Conservation (phyloP, 2,329 filamentous ascomycete species). For the Penicillium sp. region DNA sequence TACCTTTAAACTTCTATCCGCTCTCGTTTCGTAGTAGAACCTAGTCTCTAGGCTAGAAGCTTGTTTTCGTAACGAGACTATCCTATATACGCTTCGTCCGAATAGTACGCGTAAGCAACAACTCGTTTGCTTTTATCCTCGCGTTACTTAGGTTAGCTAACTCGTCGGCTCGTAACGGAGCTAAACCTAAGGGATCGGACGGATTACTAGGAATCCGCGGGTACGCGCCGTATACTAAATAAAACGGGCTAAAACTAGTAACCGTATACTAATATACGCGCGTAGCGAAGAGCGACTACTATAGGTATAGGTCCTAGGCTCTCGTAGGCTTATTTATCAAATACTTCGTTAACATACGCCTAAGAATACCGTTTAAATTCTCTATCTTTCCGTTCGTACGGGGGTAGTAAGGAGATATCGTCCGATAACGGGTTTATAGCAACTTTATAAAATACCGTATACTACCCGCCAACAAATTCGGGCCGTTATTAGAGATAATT, state of each 20-base stretch:
- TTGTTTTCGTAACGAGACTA: conserved; percentile 3
- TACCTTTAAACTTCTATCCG: no score
- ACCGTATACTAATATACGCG: background rate
- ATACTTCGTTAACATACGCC: conserved; percentile 5
- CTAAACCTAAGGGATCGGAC: no score
- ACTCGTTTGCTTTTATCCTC: background rate
- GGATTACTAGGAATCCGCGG: background rate
- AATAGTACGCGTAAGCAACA: background rate
- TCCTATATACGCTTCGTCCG: background rate
- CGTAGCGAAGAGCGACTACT: conserved; percentile 4
- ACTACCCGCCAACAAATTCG: no score
- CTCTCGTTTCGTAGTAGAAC: background rate
- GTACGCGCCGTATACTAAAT: background rate
- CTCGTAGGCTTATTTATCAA: conserved; percentile 6
- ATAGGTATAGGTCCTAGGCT: conserved; percentile 4
- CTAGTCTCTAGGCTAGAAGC: conserved; percentile 1
- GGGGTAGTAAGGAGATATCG: conserved; percentile 1
- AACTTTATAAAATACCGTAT: background rate
- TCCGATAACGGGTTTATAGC: background rate
- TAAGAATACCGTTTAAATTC: conserved; percentile 7
- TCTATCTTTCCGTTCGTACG: conserved; percentile 8
- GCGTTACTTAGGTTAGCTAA: background rate
- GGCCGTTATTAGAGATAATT: no score
- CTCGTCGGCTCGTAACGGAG: background rate
- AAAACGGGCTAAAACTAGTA: background rate